phyloP scores from a whole-genome alignment of 2,329 filamentous ascomycete genomes.

The Mycosphaerella arachidis region DNA sequence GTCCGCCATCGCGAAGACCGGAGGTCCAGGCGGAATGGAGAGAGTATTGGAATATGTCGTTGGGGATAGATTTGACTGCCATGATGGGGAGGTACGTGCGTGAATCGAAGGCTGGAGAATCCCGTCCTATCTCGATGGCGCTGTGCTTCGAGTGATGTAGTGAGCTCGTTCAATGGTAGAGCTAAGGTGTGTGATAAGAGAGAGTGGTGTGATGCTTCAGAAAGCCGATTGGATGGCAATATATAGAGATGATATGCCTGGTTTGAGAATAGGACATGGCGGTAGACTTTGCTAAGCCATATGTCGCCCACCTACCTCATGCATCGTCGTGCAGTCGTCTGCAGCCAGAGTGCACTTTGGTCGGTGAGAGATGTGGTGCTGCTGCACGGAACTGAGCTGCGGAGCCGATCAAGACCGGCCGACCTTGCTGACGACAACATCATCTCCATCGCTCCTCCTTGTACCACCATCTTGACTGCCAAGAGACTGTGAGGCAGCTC shows the following conservation, averaged over 20 bases:
- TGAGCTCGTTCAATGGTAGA: not conserved
- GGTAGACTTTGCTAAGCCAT: not conserved
- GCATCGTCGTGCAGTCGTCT: not conserved
- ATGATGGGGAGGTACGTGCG: conserved; percentile 20
- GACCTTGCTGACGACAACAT: not conserved
- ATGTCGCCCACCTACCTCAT: not conserved
- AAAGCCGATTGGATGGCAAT: not conserved
- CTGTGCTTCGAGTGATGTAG: not conserved
- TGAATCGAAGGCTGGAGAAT: not conserved
- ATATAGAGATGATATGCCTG: not conserved
- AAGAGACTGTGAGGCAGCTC: no score
- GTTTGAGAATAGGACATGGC: not conserved
- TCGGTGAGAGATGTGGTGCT: not conserved
- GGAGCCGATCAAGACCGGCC: not conserved
- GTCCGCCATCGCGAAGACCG: conserved; percentile 35
- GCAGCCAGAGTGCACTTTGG: not conserved
- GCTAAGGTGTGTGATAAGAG: not conserved
- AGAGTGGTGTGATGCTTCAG: not conserved
- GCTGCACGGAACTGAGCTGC: not conserved
- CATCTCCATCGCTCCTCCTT: not conserved
- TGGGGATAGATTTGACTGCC: conserved; percentile 37
- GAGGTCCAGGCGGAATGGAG: conserved; percentile 35
- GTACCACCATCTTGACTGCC: no score
- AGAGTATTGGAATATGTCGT: conserved; percentile 45
- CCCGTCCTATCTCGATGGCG: not conserved